Evolutionary conservation across 148 eudicot species (phyloP), one percentile per base, ranked within the genome.

Genomic region (Rhododendron simsii): DNA sequence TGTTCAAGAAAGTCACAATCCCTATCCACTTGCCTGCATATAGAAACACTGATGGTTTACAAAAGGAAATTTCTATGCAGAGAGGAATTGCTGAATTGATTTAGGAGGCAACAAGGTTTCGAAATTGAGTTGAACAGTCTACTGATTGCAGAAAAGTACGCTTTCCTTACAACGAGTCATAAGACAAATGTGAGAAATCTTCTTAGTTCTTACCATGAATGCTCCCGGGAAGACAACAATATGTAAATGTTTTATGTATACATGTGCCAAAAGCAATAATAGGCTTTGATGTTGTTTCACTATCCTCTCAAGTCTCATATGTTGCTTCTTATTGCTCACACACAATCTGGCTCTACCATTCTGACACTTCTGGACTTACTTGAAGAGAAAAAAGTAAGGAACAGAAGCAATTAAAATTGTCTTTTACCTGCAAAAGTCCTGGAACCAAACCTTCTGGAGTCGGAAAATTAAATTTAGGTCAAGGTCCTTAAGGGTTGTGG

Each of bases 1-100:
- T 95, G 96, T 81, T 96, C 99, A 53, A 96, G 92, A 89, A 96
- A 93, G 89, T 95, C 99, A 82, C 96, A 94, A 50, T 96, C 99
- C 85, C 93, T 90, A 79, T 96, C 99, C 82, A 94, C 92, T 91
- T 94, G 97, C 90, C 97, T 94, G 91, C 89, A 89, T 51, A 35
- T 84, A 92, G 53, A 78, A 81, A 41, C 14, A 83, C 44, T 20
- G 12, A 7, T 57, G 55, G 63, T 63, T 30, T 82, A 65, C 45
- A 73, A 37, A 41, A 84, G 47, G 37, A 83, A 81, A 33, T 26
- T 28, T 45, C 26, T 61, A 48, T 30, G 35, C 16, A 26, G 30
- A 15, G 9, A 53, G 30, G 13, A 18, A 82, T 11, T 59, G 35
- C 39, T 2, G 33, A 13, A 39, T 21, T 39, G 12, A 82, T 12